Evolutionary conservation across 2,329 filamentous ascomycete species (phyloP).

Genomic region (Verticillium dahliae): DNA sequence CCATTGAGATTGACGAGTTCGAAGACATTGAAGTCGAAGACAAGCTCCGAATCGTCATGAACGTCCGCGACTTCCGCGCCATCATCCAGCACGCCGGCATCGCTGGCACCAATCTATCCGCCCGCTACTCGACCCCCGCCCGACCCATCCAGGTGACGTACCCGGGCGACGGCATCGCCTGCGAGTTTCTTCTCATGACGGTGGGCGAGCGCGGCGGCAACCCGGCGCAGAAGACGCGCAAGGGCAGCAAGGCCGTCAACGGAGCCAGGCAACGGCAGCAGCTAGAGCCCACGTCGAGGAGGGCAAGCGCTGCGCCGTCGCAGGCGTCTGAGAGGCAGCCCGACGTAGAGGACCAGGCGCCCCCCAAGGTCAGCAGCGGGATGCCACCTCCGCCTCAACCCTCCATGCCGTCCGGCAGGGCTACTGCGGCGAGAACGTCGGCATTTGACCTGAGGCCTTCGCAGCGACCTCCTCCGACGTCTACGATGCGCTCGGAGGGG

Average conservation of each 20-base stretch:
- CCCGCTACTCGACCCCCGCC: conserved; percentile 64
- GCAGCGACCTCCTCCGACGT: conserved; percentile 43
- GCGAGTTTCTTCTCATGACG: conserved; percentile 79
- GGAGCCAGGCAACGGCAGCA: conserved; percentile 34
- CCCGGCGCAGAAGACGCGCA: conserved; percentile 40
- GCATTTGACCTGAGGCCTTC: conserved; percentile 43
- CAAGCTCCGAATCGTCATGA: conserved; percentile 72
- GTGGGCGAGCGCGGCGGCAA: conserved; percentile 58
- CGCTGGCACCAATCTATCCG: conserved; percentile 58
- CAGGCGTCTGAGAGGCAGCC: conserved; percentile 19
- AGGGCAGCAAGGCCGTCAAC: conserved; percentile 20
- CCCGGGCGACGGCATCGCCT: conserved; percentile 58
- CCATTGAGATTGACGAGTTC: conserved; percentile 71
- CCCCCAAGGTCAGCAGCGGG: conserved; percentile 12
- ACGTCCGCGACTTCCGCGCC: conserved; percentile 76
- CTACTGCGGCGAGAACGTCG: conserved; percentile 10
- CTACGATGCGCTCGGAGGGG: conserved; percentile 57
- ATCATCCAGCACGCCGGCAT: conserved; percentile 71
- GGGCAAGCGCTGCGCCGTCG: conserved; percentile 31
- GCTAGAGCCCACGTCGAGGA: conserved; percentile 41
- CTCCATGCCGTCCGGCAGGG: conserved; percentile 1
- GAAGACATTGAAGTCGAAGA: conserved; percentile 68
- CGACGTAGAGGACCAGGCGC: conserved; percentile 3
- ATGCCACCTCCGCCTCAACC: conserved; percentile 19
- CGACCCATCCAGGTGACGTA: conserved; percentile 70